A percentile compares a stretch with the other conserved stretches of the same genome.
Conservation (phyloP, 345 rosid species). For the Melaleuca alternifolia region DNA sequence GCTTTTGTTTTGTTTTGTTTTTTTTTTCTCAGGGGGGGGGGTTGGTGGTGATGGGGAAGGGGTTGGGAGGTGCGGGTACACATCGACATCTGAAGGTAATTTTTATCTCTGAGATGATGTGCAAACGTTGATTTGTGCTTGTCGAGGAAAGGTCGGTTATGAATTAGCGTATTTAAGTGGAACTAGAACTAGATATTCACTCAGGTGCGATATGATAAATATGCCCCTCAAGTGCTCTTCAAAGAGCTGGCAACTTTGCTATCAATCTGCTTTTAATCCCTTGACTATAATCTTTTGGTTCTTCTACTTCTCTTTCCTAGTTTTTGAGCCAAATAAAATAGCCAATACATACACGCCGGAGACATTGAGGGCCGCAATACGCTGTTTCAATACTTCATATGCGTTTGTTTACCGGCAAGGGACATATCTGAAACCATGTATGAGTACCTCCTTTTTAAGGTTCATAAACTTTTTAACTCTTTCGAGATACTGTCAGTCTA, state of each 20-base stretch:
- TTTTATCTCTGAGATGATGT: not conserved
- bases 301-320: not conserved
- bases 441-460: not conserved
- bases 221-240: not conserved
- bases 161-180: not conserved
- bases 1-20: not conserved
- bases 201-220: not conserved
- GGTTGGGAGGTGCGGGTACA: not conserved
- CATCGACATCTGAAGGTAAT: not conserved
- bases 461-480: not conserved
- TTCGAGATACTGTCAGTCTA: not conserved
- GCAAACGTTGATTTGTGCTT: not conserved
- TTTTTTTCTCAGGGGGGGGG: no score
- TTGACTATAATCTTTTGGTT: not conserved
- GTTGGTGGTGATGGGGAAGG: no score
- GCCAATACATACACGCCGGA: constrained; percentile 24
- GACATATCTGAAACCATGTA: not conserved
- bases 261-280: not conserved
- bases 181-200: not conserved
- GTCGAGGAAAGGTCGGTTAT: not conserved
- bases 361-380: constrained; percentile 28
- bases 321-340: not conserved
- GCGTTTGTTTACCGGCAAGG: not conserved
- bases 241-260: not conserved
- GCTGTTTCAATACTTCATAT: not conserved